phyloP scores from a whole-genome alignment of 1,284 basidiomycete species.

The Ceratobasidium sp. region DNA sequence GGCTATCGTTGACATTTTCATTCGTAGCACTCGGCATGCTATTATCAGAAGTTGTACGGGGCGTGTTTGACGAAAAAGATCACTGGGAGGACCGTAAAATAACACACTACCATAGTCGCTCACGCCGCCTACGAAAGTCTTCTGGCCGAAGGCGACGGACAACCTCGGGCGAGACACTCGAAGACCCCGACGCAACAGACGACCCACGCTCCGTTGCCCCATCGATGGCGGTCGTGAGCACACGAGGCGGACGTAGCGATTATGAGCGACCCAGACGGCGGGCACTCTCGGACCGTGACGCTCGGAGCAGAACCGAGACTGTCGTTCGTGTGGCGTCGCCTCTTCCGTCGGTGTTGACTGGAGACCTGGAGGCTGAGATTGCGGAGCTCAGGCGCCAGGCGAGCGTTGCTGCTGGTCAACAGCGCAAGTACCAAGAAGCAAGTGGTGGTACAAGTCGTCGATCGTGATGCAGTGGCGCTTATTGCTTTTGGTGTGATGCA shows the following conservation, averaged over 20 bases:
- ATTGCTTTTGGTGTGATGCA: slow-evolving; percentile 30
- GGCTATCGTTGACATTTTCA: not conserved
- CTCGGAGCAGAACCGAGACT: slow-evolving; percentile 25
- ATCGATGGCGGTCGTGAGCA: slow-evolving; percentile 4
- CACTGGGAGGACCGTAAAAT: slow-evolving; percentile 41
- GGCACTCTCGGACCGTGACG: slow-evolving; percentile 35
- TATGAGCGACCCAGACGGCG: slow-evolving; percentile 15
- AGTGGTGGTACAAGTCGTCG: slow-evolving; percentile 73
- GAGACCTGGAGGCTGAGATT: slow-evolving; percentile 71
- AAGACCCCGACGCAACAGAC: slow-evolving; percentile 42
- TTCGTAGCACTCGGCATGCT: slow-evolving; percentile 36
- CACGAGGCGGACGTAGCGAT: slow-evolving; percentile 13
- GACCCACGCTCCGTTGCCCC: slow-evolving; percentile 40
- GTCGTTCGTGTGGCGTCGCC: slow-evolving; percentile 20
- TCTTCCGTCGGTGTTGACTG: slow-evolving; percentile 24
- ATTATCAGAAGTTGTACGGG: slow-evolving; percentile 41
- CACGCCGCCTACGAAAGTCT: slow-evolving; percentile 27
- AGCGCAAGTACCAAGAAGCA: slow-evolving; percentile 82
- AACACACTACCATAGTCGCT: slow-evolving; percentile 32
- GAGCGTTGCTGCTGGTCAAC: slow-evolving; percentile 82
- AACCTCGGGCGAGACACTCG: slow-evolving; percentile 11
- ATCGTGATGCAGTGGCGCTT: slow-evolving; percentile 15
- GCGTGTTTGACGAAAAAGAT: slow-evolving; percentile 45
- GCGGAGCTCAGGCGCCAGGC: slow-evolving; percentile 78
- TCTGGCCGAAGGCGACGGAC: slow-evolving; percentile 23